Evolutionary conservation across 1,139 yeast species (phyloP).

Genomic region (Magnusiomyces paraingens): DNA sequence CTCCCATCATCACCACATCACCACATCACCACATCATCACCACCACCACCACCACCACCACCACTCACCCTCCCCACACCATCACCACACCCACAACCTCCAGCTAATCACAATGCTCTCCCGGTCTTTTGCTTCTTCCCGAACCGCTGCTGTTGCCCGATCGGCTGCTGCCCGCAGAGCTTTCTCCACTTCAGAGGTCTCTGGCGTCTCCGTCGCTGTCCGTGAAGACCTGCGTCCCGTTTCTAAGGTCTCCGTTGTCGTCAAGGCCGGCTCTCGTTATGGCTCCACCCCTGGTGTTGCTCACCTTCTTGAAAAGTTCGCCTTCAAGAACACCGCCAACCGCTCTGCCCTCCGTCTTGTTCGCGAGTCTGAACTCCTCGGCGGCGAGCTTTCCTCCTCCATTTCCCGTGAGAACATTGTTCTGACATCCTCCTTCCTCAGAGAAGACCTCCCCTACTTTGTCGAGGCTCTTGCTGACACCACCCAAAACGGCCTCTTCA

Average conservation of each 20-base stretch:
- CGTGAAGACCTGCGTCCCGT: conserved; percentile 47
- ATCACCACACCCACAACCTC: background rate
- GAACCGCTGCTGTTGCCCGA: conserved; percentile 4
- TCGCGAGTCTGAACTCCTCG: conserved; percentile 91
- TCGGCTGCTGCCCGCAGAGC: conserved; percentile 22
- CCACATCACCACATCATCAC: no score
- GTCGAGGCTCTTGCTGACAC: conserved; percentile 82
- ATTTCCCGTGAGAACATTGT: conserved; percentile 82
- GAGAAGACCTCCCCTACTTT: conserved; percentile 85
- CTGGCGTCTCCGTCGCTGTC: conserved; percentile 41
- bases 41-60: background rate
- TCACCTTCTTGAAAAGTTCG: conserved; percentile 78
- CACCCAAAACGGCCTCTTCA: conserved; percentile 63
- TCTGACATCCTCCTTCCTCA: conserved; percentile 74
- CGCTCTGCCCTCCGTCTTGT: conserved; percentile 90
- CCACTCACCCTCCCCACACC: conserved; percentile 1
- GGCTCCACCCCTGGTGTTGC: conserved; percentile 71
- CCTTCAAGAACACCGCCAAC: conserved; percentile 70
- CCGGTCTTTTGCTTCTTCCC: conserved; percentile 15
- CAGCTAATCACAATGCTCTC: conserved; percentile 13
- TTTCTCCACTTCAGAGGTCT: conserved; percentile 30
- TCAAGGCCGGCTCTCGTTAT: conserved; percentile 82
- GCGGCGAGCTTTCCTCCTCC: conserved; percentile 65
- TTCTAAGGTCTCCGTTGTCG: conserved; percentile 70
- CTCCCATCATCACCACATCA: no score